These are phyloP conservation scores for Cercophora samala DNA, from an alignment of 495 filamentous ascomycete species.

Conservation along the genomic window DNA sequence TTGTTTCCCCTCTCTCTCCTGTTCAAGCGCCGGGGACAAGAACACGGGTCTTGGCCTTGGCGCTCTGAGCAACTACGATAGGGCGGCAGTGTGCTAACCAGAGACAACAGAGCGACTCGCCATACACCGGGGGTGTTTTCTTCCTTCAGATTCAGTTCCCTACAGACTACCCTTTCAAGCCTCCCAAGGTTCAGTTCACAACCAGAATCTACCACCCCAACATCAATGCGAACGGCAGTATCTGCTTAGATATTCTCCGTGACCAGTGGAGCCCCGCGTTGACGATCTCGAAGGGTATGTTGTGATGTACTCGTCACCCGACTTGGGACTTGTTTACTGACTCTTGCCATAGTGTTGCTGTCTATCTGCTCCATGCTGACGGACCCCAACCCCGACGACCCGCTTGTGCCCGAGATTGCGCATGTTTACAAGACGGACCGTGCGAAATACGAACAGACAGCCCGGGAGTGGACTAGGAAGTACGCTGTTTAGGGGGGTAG, in stretches of 20 bases:
- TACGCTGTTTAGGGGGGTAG: constrained; percentile 70
- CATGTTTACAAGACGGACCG: constrained; percentile 99
- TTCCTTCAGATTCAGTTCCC: constrained; percentile 98
- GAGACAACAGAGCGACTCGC: constrained; percentile 70
- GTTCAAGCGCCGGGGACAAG: background rate
- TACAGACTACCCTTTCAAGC: constrained; percentile 99
- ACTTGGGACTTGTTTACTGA: constrained; percentile 1
- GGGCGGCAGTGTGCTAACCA: constrained; percentile 13
- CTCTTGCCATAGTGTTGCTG: constrained; percentile 65
- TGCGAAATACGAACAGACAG: constrained; percentile 89
- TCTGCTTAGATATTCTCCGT: constrained; percentile 95
- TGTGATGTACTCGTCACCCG: background rate
- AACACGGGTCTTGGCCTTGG: background rate
- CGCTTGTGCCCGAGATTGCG: constrained; percentile 95
- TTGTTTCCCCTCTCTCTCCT: constrained; percentile 26
- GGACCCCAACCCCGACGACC: constrained; percentile 98
- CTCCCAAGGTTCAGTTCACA: constrained; percentile 99
- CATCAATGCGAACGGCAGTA: constrained; percentile 99
- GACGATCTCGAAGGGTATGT: constrained; percentile 94
- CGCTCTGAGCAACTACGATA: background rate
- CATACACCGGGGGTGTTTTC: constrained; percentile 96
- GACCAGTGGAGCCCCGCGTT: constrained; percentile 99
- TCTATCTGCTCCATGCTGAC: constrained; percentile 99
- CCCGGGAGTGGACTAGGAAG: constrained; percentile 97
- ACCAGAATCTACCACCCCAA: constrained; percentile 99